Evolutionary conservation across 192 early-diverging fungal species (phyloP), one percentile per base, ranked within the genome.

Genomic region (Neocallimastix lanati): DNA sequence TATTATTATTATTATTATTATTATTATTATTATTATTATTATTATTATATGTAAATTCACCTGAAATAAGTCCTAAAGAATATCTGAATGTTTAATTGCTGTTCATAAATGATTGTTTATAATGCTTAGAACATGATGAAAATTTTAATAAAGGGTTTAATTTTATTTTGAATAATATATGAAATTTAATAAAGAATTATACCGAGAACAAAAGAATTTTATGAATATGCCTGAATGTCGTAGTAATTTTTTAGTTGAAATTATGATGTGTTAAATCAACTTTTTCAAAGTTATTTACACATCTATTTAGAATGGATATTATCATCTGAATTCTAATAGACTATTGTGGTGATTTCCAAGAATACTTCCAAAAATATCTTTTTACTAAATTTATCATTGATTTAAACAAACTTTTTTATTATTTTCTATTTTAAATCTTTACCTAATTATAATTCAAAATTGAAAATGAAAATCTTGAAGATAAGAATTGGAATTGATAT

Each of bases 1-100:
- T n/a, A n/a, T n/a, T n/a, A n/a, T n/a, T n/a, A n/a, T n/a, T n/a
- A n/a, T n/a, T n/a, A n/a, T n/a, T n/a, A n/a, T n/a, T n/a, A n/a
- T n/a, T n/a, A n/a, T n/a, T n/a, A n/a, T n/a, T n/a, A n/a, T n/a
- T n/a, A n/a, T n/a, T n/a, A n/a, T n/a, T n/a, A n/a, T n/a, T n/a
- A n/a, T n/a, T n/a, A 28, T 93, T 91, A 82, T 94, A 96, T 81
- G 84, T 92, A 25, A 92, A 94, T 4, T 86, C 91, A 40, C 89
- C 92, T 1, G 88, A 88, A 18, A 93, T 93, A 16, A 87, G 91
- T n/a, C 89, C 92, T 13, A 89, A 90, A 80, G 96, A 96, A 13
- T 99, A 80, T 92, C 94, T 7, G 98, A 99, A 80, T 99, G 98
- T 83, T 91, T 94, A 0, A 94, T 96, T 86, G 96, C 98, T 1